Percentiles rank a stretch among this genome's conserved stretches.
These are phyloP conservation scores for Phytophthora podocarpi DNA, from an alignment of 352 stramenopile species.

Conservation along the genomic window DNA sequence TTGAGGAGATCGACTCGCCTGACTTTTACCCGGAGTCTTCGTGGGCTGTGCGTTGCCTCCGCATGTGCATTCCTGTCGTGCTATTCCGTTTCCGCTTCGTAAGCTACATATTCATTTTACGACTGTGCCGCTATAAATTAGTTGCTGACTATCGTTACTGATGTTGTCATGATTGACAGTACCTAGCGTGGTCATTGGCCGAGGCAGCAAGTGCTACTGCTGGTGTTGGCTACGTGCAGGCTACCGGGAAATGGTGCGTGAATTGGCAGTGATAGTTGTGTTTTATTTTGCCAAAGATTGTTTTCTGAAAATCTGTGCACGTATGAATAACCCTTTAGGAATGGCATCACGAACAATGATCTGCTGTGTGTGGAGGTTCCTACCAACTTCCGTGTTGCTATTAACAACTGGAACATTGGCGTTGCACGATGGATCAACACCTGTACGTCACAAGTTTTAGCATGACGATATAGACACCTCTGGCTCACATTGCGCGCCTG, in stretches of 20 bases:
- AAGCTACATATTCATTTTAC: conserved; percentile 23
- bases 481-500: not conserved
- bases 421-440: conserved; percentile 89
- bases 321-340: conserved; percentile 42
- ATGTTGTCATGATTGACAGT: conserved; percentile 40
- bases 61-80: conserved; percentile 77
- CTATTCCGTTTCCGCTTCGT: conserved; percentile 88
- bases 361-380: conserved; percentile 85
- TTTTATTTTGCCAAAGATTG: not conserved
- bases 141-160: conserved; percentile 6
- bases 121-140: not conserved
- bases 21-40: conserved; percentile 67
- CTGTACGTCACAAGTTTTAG: conserved; percentile 42
- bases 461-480: not conserved
- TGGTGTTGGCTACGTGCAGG: conserved; percentile 78
- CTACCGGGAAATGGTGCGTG: conserved; percentile 76
- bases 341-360: conserved; percentile 89
- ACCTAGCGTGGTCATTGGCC: conserved; percentile 87
- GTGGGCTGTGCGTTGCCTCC: conserved; percentile 67
- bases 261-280: not conserved
- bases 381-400: conserved; percentile 85
- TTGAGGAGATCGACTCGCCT: conserved; percentile 80
- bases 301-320: not conserved
- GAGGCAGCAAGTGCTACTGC: conserved; percentile 75
- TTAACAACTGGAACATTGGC: conserved; percentile 91